Base-by-base conservation (phyloP, 306 rosid species). In the Psophocarpus tetragonolobus region DNA sequence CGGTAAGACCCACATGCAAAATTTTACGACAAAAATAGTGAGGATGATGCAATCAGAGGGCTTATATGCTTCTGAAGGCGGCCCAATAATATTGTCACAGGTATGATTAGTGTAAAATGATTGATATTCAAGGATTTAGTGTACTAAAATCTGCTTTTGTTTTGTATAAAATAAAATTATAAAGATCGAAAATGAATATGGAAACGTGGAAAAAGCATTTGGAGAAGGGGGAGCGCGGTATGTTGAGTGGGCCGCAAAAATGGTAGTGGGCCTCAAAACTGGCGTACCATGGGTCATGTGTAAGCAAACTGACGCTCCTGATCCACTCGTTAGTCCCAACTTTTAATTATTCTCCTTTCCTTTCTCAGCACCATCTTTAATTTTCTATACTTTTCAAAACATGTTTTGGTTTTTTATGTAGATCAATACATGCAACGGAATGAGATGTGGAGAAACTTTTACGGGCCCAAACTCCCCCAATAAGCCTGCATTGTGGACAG, bases 251-350 rank as follows among this genome's bases (percentile, higher is more conserved):
- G 94, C 89, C 0, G 94, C 90, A 11, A 26, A 87, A 24, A 90
- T 90, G 91, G 91, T 83, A 0, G 91, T 85, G 39, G 84, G 71
- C 68, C 91, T 89, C 51, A 74, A 72, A 1, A 91, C 92, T 32
- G 97, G 93, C 0, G 91, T 84, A 0, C 91, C 93, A 0, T 90
- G 93, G 95, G 45, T 85, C 17, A 91, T 91, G 97, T 91, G 97
- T 86, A 87, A 88, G 87, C 92, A 91, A 77, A 60, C 68, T 3
- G 92, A 88, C 33, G 97, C 97, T 61, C 94, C 94, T 48, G 87
- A 89, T 80, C 92, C 97, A 0, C 77, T 89, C 74, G 93, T 91
- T 2, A 58, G 88, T 72, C 20, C 81, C 18, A 54, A 42, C 20
- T 39, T 27, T 4, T 23, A 4, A 9, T 11, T 48, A 3, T 36